Base-by-base conservation (phyloP, 208 protist genomes). In the Trypanosoma avium region DNA sequence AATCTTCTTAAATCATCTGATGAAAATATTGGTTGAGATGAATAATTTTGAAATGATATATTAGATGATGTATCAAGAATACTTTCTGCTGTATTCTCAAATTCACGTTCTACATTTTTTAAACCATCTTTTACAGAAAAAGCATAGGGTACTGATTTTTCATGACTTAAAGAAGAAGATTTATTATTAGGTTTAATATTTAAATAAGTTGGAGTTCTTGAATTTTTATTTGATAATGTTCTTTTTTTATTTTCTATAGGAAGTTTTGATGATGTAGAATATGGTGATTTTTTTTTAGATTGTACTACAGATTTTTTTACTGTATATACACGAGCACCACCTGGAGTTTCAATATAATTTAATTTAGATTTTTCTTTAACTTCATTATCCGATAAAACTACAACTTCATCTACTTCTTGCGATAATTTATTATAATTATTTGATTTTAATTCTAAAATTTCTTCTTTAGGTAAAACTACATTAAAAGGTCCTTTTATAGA, bases 391-490 rank as follows among this genome's bases (percentile, higher is more conserved):
- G 47, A 54, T 33, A 56, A 26, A 1, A 47, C 21, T 26, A 54
- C 33, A 21, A 53, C 47, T 35, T 55, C 59, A 43, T 64, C 33
- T n/a, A 56, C 47, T 24, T 15, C 1, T 30, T 45, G 9, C 22
- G 10, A 19, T 43, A 19, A 22, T 19, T n/a, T 38, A n/a, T 52
- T 38, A 50, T 6, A 13, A 29, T 29, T 29, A 4, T 1, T 26
- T 61, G 26, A n/a, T 33, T 52, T 6, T 19, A 21, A 13, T 27
- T 36, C 42, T 32, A 46, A 35, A 2, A 13, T 17, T 30, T 58
- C 38, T 27, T 65, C 58, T 21, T 36, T 10, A 30, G 60, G 67
- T 26, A 73, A 32, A 2, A 73, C 60, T 17, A 73, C 67, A 30
- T 27, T 17, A 53, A 49, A 73, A 13, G 67, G 67, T 15, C 67